These are phyloP conservation scores for Calonectria pseudoturangicola DNA, from an alignment of 2,329 filamentous ascomycete genomes.

Conservation along the genomic window DNA sequence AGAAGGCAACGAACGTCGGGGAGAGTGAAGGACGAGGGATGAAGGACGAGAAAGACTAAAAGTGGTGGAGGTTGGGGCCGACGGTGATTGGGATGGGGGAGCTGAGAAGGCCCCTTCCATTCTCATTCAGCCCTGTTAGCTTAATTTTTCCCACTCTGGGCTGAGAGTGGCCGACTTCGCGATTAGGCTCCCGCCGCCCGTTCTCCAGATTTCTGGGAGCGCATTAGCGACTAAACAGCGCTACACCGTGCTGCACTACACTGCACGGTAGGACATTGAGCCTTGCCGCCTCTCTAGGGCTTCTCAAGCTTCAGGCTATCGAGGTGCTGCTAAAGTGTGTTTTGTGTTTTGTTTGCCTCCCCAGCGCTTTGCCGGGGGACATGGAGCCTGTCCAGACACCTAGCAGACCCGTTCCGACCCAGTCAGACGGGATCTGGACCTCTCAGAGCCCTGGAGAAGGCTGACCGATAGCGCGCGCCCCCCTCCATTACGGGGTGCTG, in stretches of 20 bases:
- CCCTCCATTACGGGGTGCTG: background rate
- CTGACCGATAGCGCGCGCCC: constrained; percentile 22
- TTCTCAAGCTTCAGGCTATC: constrained; percentile 8
- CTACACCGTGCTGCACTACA: background rate
- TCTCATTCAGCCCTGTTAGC: constrained; percentile 33
- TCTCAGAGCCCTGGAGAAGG: constrained; percentile 5
- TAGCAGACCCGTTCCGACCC: background rate
- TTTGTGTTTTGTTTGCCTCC: constrained; percentile 1
- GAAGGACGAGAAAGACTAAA: constrained; percentile 35
- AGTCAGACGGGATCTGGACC: constrained; percentile 21
- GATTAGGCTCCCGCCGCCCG: constrained; percentile 23
- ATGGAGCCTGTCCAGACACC: background rate
- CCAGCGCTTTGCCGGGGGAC: background rate
- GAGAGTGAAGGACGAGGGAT: constrained; percentile 23
- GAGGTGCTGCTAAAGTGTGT: constrained; percentile 3
- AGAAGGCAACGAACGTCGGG: constrained; percentile 27
- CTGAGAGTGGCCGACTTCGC: background rate
- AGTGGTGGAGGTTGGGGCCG: constrained; percentile 30
- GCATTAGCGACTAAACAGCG: background rate
- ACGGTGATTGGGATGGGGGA: constrained; percentile 24
- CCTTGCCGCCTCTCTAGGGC: background rate
- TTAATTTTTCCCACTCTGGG: constrained; percentile 7
- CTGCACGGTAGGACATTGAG: constrained; percentile 6
- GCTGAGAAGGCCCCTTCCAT: constrained; percentile 21
- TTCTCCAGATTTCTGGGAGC: constrained; percentile 12